phyloP scores from a whole-genome alignment of 768 basidiomycete genomes.

The Leccinum fibrillosum region DNA sequence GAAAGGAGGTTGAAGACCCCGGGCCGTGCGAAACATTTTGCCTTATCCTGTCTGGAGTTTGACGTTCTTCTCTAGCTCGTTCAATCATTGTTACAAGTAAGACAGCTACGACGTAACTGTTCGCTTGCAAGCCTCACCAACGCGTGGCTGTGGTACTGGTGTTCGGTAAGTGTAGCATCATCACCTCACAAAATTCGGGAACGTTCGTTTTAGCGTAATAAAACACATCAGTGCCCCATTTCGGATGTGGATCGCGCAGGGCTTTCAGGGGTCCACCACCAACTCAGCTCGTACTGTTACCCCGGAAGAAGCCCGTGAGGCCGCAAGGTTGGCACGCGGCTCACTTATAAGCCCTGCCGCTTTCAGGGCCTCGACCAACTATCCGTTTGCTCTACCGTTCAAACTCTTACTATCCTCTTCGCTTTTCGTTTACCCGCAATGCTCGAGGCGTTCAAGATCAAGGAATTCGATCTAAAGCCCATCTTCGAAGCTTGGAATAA shows the following conservation, averaged over 20 bases:
- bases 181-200: constrained; percentile 8
- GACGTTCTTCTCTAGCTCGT: not conserved
- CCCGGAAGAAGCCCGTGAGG: constrained; percentile 20
- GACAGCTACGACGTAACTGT: not conserved
- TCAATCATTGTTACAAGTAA: not conserved
- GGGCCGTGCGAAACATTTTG: constrained; percentile 2
- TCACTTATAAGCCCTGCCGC: constrained; percentile 24
- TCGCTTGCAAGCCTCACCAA: not conserved
- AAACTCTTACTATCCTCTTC: constrained; percentile 2
- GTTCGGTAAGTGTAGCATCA: constrained; percentile 5
- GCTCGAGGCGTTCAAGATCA: constrained; percentile 78
- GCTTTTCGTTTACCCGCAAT: constrained; percentile 29
- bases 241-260: constrained; percentile 8
- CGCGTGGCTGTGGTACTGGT: not conserved
- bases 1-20: not conserved
- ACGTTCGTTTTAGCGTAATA: constrained; percentile 11
- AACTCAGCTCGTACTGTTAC: constrained; percentile 20
- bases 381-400: constrained; percentile 13
- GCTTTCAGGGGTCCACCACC: constrained; percentile 17
- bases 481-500: constrained; percentile 62
- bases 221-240: constrained; percentile 5
- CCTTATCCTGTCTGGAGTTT: not conserved
- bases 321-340: constrained; percentile 30
- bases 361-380: constrained; percentile 10
- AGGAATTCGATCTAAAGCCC: constrained; percentile 72